A percentile compares a stretch with the other conserved stretches of the same genome.
phyloP scores from a whole-genome alignment of 2,329 filamentous ascomycete genomes.

The Fusarium begoniae region DNA sequence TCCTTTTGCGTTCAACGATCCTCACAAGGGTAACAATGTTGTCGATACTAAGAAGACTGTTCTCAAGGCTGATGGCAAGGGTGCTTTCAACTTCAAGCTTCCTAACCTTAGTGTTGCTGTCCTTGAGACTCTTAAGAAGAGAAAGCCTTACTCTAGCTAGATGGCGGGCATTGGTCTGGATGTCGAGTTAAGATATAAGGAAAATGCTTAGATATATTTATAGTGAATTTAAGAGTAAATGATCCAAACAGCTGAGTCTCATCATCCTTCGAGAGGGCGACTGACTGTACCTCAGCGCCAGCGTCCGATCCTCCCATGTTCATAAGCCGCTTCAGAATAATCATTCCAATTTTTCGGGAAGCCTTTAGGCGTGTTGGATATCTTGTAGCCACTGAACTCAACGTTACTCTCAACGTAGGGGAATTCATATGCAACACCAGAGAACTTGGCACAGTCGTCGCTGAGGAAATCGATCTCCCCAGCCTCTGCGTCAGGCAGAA shows the following conservation, averaged over 20 bases:
- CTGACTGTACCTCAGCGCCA: not conserved
- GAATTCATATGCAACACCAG: not conserved
- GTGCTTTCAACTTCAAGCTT: constrained; percentile 61
- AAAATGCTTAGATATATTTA: not conserved
- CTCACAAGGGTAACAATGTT: constrained; percentile 57
- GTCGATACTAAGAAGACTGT: constrained; percentile 54
- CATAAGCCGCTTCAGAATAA: not conserved
- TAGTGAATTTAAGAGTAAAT: not conserved
- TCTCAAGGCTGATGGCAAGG: constrained; percentile 54
- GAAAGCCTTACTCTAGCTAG: constrained; percentile 3
- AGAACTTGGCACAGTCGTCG: not conserved
- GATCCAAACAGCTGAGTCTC: fast-evolving
- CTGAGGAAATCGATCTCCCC: not conserved
- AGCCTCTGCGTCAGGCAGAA: no score
- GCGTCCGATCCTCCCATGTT: fast-evolving
- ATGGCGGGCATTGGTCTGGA: fast-evolving
- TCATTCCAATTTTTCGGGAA: not conserved
- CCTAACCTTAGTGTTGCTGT: constrained; percentile 66
- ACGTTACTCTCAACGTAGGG: fast-evolving
- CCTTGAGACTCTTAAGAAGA: constrained; percentile 53
- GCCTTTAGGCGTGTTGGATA: no score
- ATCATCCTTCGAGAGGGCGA: fast-evolving
- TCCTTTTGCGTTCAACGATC: constrained; percentile 56
- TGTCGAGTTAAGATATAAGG: fast-evolving
- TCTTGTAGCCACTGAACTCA: fast-evolving